Evolutionary conservation across 2,329 filamentous ascomycete genomes (phyloP), one percentile per base, ranked within the genome.

Genomic region (Coccinonectria pachysandricola): DNA sequence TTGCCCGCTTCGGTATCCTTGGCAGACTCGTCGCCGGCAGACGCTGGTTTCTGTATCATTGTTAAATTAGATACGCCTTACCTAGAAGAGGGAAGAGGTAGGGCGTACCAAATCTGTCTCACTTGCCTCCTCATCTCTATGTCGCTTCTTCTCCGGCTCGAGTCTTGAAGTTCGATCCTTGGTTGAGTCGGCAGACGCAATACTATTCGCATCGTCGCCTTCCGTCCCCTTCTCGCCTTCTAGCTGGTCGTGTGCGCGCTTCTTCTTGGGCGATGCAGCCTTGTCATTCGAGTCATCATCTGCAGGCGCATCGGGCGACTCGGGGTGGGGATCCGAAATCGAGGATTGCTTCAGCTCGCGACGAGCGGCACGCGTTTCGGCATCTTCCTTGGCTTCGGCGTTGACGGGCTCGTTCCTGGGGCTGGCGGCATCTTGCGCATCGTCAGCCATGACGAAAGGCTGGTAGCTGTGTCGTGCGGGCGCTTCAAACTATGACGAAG

Each of bases 131-230:
- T 62, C 56, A 33, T 79, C 74, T 27, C 74, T 64, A 31, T 65
- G 60, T 24, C 74, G 64, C 53, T 79, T 79, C 59, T 78, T 78
- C 52, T 78, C 71, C 11, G 74, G 74, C 44, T 75, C 73, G 22
- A 49, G 40, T 27, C 56, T 43, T 28, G 41, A 46, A 22, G 63
- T 62, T 39, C 69, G 59, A 45, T 63, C 55, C 48, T 61, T 65
- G 37, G 64, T 57, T 29, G 61, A 61, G 38, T 60, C 56, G 27
- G 54, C 58, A 12, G 57, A 60, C 20, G 50, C 45, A 18, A 53
- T 40, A 39, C 62, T 58, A 33, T 56, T 61, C 34, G 46, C 49
- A 37, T 63, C 64, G 35, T 60, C 63, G 18, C 55, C 52, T 19
- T 57, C 49, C 5, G 49, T 34, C 19, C 60, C 61, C 40, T 55